Evolutionary conservation across 352 stramenopile genomes (phyloP).

Genomic region (Pythium periplocum): DNA sequence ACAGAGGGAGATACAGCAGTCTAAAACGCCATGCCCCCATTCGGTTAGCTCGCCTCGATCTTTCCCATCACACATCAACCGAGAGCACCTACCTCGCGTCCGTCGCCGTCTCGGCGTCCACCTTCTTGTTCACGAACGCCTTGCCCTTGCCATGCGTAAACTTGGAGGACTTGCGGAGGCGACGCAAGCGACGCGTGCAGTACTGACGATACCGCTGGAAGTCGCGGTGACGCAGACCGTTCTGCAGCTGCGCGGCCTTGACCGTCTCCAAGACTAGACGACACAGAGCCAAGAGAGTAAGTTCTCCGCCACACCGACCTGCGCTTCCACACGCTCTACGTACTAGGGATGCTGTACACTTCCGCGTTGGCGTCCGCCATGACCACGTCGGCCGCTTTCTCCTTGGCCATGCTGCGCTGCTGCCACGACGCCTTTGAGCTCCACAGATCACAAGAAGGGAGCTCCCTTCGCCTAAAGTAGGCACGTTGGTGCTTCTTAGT

Average conservation of each 20-base stretch:
- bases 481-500: neutral
- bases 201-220: slow-evolving; percentile 91
- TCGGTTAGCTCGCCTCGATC: too few relatives aligned
- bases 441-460: too few relatives aligned
- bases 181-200: slow-evolving; percentile 79
- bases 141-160: slow-evolving; percentile 88
- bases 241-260: slow-evolving; percentile 87
- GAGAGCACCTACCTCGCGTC: slow-evolving; percentile 36
- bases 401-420: slow-evolving; percentile 20
- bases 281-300: neutral
- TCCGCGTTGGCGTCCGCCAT: slow-evolving; percentile 17
- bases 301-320: neutral
- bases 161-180: slow-evolving; percentile 85
- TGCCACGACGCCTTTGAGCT: neutral
- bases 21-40: slow-evolving; percentile 7
- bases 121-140: slow-evolving; percentile 75
- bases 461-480: too few relatives aligned
- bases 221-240: slow-evolving; percentile 86
- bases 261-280: slow-evolving; percentile 77
- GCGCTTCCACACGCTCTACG: slow-evolving; percentile 1
- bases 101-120: slow-evolving; percentile 71
- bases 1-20: slow-evolving; percentile 83
- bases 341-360: slow-evolving; percentile 27
- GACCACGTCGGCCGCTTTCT: slow-evolving; percentile 18
- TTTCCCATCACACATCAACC: too few relatives aligned